Evolutionary conservation across 805 yeast species (phyloP).

Genomic region (Scheffersomyces amazonensis): DNA sequence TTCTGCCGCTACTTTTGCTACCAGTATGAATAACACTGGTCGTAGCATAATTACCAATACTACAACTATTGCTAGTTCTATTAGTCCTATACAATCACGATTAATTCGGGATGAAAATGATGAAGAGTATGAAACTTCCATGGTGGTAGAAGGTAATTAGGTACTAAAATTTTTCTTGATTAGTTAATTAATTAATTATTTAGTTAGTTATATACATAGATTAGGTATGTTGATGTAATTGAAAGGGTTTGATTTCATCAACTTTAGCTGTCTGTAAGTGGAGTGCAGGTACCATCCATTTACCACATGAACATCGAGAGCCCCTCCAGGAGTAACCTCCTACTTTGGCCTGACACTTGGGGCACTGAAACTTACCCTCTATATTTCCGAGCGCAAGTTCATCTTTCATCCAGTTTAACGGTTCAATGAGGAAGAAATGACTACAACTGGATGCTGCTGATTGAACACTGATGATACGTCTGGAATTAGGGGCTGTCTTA

Average conservation of each 20-base stretch:
- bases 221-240: slow-evolving; percentile 2
- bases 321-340: slow-evolving; percentile 97
- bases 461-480: slow-evolving; percentile 55
- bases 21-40: slow-evolving; percentile 10
- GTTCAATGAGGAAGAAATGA: slow-evolving; percentile 78
- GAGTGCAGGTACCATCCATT: slow-evolving; percentile 92
- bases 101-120: slow-evolving; percentile 3
- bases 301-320: slow-evolving; percentile 88
- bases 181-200: slow-evolving; percentile 20
- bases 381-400: slow-evolving; percentile 71
- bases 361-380: slow-evolving; percentile 86
- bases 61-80: slow-evolving; percentile 14
- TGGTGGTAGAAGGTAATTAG: slow-evolving; percentile 38
- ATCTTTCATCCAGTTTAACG: slow-evolving; percentile 85
- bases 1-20: slow-evolving; percentile 7
- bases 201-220: slow-evolving; percentile 6
- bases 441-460: slow-evolving; percentile 67
- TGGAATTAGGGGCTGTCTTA: slow-evolving; percentile 59
- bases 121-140: slow-evolving; percentile 21
- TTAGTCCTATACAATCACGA: neutral
- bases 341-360: slow-evolving; percentile 77
- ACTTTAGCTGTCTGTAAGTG: slow-evolving; percentile 79
- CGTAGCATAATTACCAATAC: slow-evolving; percentile 17
- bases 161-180: neutral
- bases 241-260: slow-evolving; percentile 49